phyloP scores from a whole-genome alignment of 768 basidiomycete genomes.

The Lentinula detonsa region DNA sequence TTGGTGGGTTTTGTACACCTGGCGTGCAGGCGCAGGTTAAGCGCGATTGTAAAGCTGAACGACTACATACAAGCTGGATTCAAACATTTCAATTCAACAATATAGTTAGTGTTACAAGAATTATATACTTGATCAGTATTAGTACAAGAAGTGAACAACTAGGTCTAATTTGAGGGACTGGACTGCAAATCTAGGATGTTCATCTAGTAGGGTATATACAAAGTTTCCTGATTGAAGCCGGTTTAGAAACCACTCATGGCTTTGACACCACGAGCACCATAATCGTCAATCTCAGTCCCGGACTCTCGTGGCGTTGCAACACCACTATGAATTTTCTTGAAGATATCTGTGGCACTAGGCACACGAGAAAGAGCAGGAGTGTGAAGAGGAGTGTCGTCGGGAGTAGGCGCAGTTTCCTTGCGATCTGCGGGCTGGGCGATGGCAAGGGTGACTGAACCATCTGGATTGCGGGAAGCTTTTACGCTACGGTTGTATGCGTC shows the following conservation, averaged over 20 bases:
- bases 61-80: too few species aligned
- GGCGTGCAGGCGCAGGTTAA: too few species aligned
- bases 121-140: background rate
- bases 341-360: slow-evolving; percentile 2
- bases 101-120: background rate
- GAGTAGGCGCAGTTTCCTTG: slow-evolving; percentile 6
- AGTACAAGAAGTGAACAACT: background rate
- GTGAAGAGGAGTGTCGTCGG: slow-evolving; percentile 9
- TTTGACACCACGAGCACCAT: slow-evolving; percentile 4
- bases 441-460: slow-evolving; percentile 4
- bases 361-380: slow-evolving; percentile 9
- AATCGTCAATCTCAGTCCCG: slow-evolving; percentile 6
- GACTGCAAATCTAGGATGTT: background rate
- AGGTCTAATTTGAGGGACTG: background rate
- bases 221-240: background rate
- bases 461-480: slow-evolving; percentile 7
- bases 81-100: too few species aligned
- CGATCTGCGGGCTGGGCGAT: slow-evolving; percentile 8
- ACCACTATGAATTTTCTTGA: background rate
- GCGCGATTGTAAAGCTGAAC: too few species aligned
- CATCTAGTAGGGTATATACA: background rate
- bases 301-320: slow-evolving; percentile 1
- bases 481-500: background rate
- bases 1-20: too few species aligned
- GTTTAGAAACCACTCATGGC: slow-evolving; percentile 5